Percentiles rank a stretch among this genome's conserved stretches.
Evolutionary conservation across 441 rosid genomes (phyloP).

Genomic region (Populus hybrid): DNA sequence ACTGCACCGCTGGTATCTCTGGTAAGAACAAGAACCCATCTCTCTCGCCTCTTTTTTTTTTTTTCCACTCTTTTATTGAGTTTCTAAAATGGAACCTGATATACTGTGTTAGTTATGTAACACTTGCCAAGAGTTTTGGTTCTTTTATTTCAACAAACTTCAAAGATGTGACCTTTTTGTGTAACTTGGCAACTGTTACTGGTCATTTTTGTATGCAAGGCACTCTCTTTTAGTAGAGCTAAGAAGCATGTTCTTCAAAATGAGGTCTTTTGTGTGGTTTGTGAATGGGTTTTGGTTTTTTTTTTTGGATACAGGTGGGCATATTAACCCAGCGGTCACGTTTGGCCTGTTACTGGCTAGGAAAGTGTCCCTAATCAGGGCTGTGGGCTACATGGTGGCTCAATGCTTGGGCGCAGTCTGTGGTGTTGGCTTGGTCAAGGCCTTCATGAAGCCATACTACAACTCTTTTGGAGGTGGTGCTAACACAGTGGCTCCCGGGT

Average conservation of each 20-base stretch:
- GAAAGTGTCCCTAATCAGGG: conserved; percentile 64
- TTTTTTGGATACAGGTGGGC: conserved; percentile 55
- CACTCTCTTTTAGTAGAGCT: background rate
- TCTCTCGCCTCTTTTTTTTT: background rate
- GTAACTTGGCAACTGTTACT: background rate
- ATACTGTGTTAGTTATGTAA: too few species aligned
- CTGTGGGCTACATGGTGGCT: conserved; percentile 69
- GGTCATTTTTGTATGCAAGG: background rate
- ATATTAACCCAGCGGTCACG: conserved; percentile 89
- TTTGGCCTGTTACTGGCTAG: conserved; percentile 74
- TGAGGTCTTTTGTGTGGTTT: background rate
- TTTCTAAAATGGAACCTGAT: background rate
- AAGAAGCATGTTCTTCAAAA: background rate
- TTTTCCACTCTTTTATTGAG: background rate
- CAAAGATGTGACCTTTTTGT: background rate
- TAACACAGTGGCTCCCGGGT: conserved; percentile 50
- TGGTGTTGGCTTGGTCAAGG: conserved; percentile 83
- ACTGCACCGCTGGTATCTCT: conserved; percentile 89
- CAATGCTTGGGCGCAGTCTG: conserved; percentile 79
- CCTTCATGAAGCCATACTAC: conserved; percentile 60
- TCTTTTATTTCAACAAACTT: background rate
- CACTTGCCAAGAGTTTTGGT: too few species aligned
- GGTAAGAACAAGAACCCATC: conserved; percentile 22
- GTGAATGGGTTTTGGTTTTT: conserved; percentile 4
- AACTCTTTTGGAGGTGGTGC: conserved; percentile 66